phyloP scores from a whole-genome alignment of 768 basidiomycete species.

The Boletus tomentosulus region DNA sequence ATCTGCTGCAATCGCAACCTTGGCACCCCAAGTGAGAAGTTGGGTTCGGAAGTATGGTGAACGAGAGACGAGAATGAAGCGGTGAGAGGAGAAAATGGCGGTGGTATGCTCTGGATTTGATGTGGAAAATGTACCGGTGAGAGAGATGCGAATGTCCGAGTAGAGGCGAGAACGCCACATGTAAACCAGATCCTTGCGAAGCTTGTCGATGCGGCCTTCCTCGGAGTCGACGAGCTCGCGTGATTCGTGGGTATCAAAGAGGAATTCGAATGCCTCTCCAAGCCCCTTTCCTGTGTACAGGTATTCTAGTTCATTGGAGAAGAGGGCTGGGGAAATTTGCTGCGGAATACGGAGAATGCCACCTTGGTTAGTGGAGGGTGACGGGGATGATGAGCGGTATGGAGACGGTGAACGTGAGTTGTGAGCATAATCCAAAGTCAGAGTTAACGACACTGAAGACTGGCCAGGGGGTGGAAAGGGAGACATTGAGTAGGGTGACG shows the following conservation, averaged over 20 bases:
- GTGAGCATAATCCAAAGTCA: slow-evolving; percentile 40
- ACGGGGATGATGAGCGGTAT: slow-evolving; percentile 42
- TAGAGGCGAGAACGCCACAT: slow-evolving; percentile 97
- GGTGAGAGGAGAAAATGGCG: slow-evolving; percentile 86
- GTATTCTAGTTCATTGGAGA: slow-evolving; percentile 89
- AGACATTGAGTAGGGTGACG: slow-evolving; percentile 46
- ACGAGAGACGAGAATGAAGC: slow-evolving; percentile 87
- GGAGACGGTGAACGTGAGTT: slow-evolving; percentile 46
- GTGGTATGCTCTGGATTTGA: slow-evolving; percentile 64
- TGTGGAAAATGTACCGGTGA: slow-evolving; percentile 66
- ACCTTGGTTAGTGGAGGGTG: slow-evolving; percentile 39
- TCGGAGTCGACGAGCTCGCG: slow-evolving; percentile 44
- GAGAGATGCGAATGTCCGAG: slow-evolving; percentile 82
- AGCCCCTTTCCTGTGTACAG: slow-evolving; percentile 91
- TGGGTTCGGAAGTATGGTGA: slow-evolving; percentile 83
- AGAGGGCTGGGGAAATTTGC: slow-evolving; percentile 71
- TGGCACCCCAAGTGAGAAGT: slow-evolving; percentile 63
- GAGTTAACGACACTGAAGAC: slow-evolving; percentile 57
- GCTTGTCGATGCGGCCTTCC: slow-evolving; percentile 70
- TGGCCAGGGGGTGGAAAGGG: slow-evolving; percentile 51
- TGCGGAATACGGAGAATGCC: slow-evolving; percentile 61
- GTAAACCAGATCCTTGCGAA: slow-evolving; percentile 89
- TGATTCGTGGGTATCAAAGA: slow-evolving; percentile 60
- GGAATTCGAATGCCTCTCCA: slow-evolving; percentile 82
- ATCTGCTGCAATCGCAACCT: slow-evolving; percentile 28